Conservation (phyloP, 2,329 filamentous ascomycete species). For the Calonectria hawksworthii region DNA sequence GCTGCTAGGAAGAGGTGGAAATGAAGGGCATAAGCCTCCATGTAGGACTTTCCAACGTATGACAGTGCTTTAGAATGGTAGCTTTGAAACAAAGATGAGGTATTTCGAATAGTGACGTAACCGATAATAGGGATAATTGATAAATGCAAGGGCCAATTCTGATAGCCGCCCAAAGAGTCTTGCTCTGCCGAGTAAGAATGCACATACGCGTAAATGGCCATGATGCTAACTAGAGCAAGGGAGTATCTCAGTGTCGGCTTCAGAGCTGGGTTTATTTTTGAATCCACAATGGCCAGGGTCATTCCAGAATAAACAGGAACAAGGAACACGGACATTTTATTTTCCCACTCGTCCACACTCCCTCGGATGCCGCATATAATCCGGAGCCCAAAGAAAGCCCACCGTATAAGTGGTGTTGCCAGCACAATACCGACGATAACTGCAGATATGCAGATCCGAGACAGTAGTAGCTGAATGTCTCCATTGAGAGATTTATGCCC, state of each 20-base stretch:
- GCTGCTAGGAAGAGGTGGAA: slow-evolving; percentile 73
- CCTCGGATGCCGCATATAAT: slow-evolving; percentile 62
- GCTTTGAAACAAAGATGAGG: slow-evolving; percentile 31
- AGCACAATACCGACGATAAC: slow-evolving; percentile 51
- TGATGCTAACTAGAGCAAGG: slow-evolving; percentile 51
- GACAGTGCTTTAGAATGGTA: slow-evolving; percentile 58
- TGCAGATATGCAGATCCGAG: slow-evolving; percentile 62
- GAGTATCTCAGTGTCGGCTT: slow-evolving; percentile 36
- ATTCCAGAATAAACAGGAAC: slow-evolving; percentile 71
- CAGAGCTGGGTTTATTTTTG: slow-evolving; percentile 33
- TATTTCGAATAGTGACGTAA: slow-evolving; percentile 66
- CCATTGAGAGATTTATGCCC: slow-evolving; percentile 56
- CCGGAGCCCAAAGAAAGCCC: slow-evolving; percentile 48
- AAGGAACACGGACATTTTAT: slow-evolving; percentile 65
- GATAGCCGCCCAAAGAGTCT: not conserved
- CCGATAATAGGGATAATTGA: slow-evolving; percentile 68
- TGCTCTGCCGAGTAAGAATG: not conserved
- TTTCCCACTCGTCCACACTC: slow-evolving; percentile 63
- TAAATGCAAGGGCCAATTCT: slow-evolving; percentile 61
- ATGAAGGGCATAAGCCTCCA: slow-evolving; percentile 72
- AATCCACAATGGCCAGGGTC: slow-evolving; percentile 51
- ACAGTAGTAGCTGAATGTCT: slow-evolving; percentile 56
- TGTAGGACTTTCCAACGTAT: slow-evolving; percentile 67
- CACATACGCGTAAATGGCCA: not conserved
- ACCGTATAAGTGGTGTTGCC: slow-evolving; percentile 35